These are phyloP conservation scores for Fistulifera solaris DNA, from an alignment of 108 stramenopile species.

Conservation along the genomic window DNA sequence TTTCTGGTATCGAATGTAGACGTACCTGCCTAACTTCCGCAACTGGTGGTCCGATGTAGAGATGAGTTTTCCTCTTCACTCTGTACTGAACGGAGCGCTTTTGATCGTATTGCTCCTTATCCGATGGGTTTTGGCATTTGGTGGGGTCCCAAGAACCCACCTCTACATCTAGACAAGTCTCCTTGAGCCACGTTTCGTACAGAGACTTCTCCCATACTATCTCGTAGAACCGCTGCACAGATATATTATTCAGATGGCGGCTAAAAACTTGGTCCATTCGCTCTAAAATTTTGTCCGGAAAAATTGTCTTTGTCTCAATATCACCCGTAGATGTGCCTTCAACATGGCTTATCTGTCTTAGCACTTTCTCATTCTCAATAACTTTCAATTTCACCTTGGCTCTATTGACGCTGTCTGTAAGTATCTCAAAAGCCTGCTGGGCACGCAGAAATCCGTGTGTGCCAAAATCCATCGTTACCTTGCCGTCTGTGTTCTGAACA, in stretches of 20 bases:
- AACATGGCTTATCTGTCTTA: too few relatives aligned
- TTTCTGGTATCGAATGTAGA: too few relatives aligned
- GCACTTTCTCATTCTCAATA: too few relatives aligned
- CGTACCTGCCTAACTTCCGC: constrained; percentile 40
- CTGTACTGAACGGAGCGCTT: constrained; percentile 46
- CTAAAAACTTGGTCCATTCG: constrained; percentile 63
- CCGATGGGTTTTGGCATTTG: constrained; percentile 45
- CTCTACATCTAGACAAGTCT: constrained; percentile 48
- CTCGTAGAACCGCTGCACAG: constrained; percentile 50
- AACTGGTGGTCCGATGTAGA: constrained; percentile 75
- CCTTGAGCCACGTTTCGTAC: constrained; percentile 63
- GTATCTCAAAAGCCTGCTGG: too few relatives aligned
- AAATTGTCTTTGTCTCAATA: constrained; percentile 15
- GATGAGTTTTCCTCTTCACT: constrained; percentile 61
- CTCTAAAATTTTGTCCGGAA: constrained; percentile 33
- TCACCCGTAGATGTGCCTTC: too few relatives aligned
- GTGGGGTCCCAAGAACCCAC: constrained; percentile 56
- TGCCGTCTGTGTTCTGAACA: too few relatives aligned
- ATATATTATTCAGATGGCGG: constrained; percentile 42
- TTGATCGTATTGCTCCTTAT: constrained; percentile 41
- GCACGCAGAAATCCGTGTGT: too few relatives aligned
- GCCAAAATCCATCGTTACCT: too few relatives aligned
- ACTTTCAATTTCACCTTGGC: too few relatives aligned
- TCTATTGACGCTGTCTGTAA: too few relatives aligned
- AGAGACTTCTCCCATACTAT: constrained; percentile 56